Evolutionary conservation across 352 stramenopile genomes (phyloP).

Genomic region (Phytophthora hibernalis): DNA sequence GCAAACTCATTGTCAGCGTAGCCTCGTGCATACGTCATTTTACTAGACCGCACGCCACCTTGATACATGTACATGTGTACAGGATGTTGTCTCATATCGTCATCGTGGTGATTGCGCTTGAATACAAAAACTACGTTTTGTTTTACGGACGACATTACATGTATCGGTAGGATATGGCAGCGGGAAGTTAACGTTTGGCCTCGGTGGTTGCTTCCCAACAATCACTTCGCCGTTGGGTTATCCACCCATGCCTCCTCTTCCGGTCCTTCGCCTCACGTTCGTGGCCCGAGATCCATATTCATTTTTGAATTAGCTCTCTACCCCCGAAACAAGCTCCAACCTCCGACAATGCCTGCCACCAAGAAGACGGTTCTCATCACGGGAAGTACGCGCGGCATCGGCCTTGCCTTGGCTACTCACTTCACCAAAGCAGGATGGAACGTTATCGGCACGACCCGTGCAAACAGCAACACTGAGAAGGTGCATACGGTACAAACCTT

Average conservation of each 20-base stretch:
- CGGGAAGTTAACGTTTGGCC: no score
- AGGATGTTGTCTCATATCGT: not conserved
- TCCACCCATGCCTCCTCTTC: no score
- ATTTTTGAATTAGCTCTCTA: constrained; percentile 16
- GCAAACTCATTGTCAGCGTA: no score
- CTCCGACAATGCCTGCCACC: constrained; percentile 3
- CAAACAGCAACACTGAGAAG: constrained; percentile 36
- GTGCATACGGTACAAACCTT: constrained; percentile 12
- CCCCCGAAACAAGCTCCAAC: not conserved
- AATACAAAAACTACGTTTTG: not conserved
- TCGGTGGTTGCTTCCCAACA: no score
- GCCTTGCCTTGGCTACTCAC: constrained; percentile 45
- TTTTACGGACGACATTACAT: not conserved
- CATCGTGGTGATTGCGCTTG: constrained; percentile 8
- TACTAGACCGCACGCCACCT: no score
- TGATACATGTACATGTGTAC: no score
- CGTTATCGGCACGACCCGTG: constrained; percentile 41
- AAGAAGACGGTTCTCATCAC: constrained; percentile 58
- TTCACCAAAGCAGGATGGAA: constrained; percentile 48
- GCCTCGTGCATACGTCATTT: no score
- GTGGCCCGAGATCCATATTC: constrained; percentile 1
- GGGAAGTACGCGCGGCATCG: constrained; percentile 50
- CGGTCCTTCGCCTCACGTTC: no score
- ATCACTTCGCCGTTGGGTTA: no score
- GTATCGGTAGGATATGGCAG: not conserved